Evolutionary conservation across 2,329 filamentous ascomycete genomes (phyloP).

Genomic region (Rhynchosporium graminicola): DNA sequence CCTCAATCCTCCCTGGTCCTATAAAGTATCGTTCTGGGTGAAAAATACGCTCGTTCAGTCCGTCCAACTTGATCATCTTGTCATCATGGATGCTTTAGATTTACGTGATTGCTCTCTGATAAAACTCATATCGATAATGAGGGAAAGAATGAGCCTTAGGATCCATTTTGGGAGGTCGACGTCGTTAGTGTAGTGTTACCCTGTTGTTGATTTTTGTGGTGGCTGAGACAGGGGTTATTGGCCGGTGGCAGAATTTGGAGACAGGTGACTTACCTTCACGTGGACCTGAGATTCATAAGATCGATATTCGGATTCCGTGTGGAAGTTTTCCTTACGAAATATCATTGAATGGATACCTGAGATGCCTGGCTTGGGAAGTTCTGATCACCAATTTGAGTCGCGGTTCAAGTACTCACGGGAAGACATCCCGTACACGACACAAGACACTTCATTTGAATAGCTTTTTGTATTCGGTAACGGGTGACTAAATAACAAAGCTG

Average conservation of each 20-base stretch:
- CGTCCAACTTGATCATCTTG: constrained; percentile 14
- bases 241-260: background rate
- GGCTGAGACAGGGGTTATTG: constrained; percentile 6
- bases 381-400: too few species aligned
- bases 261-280: background rate
- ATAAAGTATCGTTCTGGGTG: constrained; percentile 17
- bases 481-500: constrained; percentile 42
- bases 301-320: too few species aligned
- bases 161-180: background rate
- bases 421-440: background rate
- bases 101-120: background rate
- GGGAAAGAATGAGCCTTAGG: too few species aligned
- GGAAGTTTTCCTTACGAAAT: too few species aligned
- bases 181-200: constrained; percentile 1
- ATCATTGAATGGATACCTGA: too few species aligned
- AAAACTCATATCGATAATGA: background rate
- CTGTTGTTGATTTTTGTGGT: constrained; percentile 9
- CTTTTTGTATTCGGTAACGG: constrained; percentile 38
- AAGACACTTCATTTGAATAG: constrained; percentile 13
- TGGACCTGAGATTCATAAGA: too few species aligned
- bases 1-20: constrained; percentile 6
- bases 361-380: too few species aligned
- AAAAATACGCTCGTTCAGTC: constrained; percentile 14
- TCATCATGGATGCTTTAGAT: constrained; percentile 1
- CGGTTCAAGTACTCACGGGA: too few species aligned